Conservation (phyloP, 2,329 filamentous ascomycete species). For the Neonectria punicea region DNA sequence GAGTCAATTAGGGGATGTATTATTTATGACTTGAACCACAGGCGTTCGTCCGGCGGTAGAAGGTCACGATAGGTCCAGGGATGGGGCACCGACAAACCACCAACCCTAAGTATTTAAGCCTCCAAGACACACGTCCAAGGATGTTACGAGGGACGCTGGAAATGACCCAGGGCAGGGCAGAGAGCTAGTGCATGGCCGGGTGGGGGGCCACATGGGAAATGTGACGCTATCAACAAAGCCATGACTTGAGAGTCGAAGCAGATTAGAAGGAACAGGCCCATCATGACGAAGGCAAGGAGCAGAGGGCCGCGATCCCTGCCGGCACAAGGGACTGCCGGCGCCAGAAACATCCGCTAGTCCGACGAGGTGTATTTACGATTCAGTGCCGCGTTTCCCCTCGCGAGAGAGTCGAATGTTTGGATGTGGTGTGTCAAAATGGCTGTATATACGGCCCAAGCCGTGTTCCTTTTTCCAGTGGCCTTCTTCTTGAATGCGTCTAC, state of each 20-base stretch:
- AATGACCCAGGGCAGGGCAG: not conserved
- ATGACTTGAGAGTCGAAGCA: constrained; percentile 5
- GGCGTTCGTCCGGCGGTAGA: not conserved
- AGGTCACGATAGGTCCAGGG: not conserved
- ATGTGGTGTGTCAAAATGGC: not conserved
- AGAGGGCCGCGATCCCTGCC: not conserved
- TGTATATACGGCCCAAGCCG: no score
- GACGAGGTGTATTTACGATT: not conserved
- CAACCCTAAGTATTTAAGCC: constrained; percentile 8
- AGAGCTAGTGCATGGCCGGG: not conserved
- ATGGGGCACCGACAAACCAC: not conserved
- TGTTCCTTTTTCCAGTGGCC: not conserved
- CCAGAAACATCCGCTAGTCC: not conserved
- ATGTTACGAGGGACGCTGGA: not conserved
- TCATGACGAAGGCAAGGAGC: not conserved
- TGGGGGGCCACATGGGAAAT: constrained; percentile 15
- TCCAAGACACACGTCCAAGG: not conserved
- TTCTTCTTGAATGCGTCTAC: not conserved
- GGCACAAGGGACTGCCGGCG: not conserved
- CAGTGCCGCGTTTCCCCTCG: not conserved
- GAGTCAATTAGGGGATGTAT: not conserved
- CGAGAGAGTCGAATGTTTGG: not conserved
- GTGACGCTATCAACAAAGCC: not conserved
- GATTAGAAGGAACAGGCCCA: not conserved
- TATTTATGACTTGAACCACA: not conserved